Conservation (phyloP, 2,329 filamentous ascomycete species). For the Xylariaceae sp. region DNA sequence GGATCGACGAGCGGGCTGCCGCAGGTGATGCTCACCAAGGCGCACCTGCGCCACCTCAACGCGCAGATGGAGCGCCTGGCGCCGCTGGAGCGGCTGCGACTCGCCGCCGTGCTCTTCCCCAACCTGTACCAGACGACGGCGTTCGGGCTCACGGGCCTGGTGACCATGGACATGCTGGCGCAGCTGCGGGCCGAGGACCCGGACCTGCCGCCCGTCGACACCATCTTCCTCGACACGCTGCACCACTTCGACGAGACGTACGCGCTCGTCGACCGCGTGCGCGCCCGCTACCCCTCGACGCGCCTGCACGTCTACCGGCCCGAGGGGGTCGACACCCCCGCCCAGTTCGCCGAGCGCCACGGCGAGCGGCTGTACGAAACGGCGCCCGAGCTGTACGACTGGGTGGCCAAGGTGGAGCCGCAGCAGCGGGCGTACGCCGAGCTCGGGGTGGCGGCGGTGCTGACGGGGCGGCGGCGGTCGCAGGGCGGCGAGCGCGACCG, state of each 20-base stretch:
- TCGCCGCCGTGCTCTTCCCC: constrained; percentile 86
- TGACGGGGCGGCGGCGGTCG: constrained; percentile 85
- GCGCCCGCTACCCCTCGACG: constrained; percentile 67
- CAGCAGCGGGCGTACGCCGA: constrained; percentile 85
- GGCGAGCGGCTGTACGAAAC: constrained; percentile 78
- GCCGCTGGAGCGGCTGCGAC: constrained; percentile 84
- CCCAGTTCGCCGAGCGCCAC: constrained; percentile 75
- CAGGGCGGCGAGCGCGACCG: constrained; percentile 89
- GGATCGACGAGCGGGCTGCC: constrained; percentile 59
- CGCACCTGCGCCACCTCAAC: constrained; percentile 88
- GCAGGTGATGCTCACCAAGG: constrained; percentile 75
- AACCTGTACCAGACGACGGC: constrained; percentile 82
- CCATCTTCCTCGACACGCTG: constrained; percentile 77
- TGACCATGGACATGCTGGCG: constrained; percentile 78
- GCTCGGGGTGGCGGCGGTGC: constrained; percentile 78
- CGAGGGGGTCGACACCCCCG: constrained; percentile 60
- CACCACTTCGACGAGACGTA: constrained; percentile 77
- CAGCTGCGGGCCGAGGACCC: constrained; percentile 61
- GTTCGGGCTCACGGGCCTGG: constrained; percentile 73
- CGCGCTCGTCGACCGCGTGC: constrained; percentile 65
- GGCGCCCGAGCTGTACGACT: constrained; percentile 89
- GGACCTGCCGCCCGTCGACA: constrained; percentile 50
- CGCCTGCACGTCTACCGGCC: constrained; percentile 88
- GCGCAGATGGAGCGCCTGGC: constrained; percentile 78
- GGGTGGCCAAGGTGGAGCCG: constrained; percentile 94